Evolutionary conservation across 2,329 filamentous ascomycete genomes (phyloP), one percentile per base, ranked within the genome.

Genomic region (Alternaria arborescens): DNA sequence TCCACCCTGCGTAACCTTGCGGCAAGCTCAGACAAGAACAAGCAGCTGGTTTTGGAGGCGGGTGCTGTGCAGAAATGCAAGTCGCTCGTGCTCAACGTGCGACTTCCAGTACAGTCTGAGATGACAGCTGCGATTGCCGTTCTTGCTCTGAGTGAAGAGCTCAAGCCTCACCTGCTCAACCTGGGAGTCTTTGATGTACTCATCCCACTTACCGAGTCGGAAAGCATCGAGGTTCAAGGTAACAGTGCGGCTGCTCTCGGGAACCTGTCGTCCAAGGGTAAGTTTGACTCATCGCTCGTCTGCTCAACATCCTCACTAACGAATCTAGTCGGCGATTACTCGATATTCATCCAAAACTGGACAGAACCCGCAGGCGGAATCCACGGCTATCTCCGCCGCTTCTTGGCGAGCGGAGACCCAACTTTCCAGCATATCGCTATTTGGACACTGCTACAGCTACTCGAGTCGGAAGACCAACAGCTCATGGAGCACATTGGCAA

Each of bases 121-220:
- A 99, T 99, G 95, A 99, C 95, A 5, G 95, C 95, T n/a, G 95
- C 95, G 1, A 97, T 99, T 79, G 95, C 95, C 38, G 95, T 99
- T 14, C 85, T 99, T 65, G 95, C 95, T 18, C 83, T 99, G 52
- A 97, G 94, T 71, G 95, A 99, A 72, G 95, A 99, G 66, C 86
- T 99, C 60, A 99, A 99, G 81, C 88, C 91, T 5, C 92, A 97
- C 75, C 86, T 99, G 12, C 83, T 99, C 55, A 94, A 92, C 62
- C 86, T 98, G 2, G 95, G 94, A 22, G 94, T 99, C 1, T 98
- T 98, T 74, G 95, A 97, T 74, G 94, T 98, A 12, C 82, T 99
- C 58, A 98, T 99, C 60, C 95, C 95, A 24, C 84, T 99, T 60
- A 99, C 95, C 0, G 93, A 95, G 75, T 97, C 94, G 0, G 89